Percentiles rank a stretch among this genome's conserved stretches.
phyloP scores from a whole-genome alignment of 257 asterid species.

The Petunia secreta region DNA sequence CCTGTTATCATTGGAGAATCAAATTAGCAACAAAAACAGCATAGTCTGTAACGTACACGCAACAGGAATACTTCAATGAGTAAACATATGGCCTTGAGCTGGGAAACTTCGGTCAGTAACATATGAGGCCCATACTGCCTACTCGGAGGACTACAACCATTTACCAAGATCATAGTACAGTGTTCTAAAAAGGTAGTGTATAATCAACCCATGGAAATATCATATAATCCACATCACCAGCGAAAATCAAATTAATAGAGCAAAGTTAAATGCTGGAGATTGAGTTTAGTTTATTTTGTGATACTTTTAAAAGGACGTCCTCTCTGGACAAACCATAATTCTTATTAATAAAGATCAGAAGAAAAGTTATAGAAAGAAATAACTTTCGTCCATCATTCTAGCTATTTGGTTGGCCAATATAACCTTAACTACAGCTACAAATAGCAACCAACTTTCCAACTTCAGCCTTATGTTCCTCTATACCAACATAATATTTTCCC shows the following conservation, averaged over 20 bases:
- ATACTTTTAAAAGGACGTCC: constrained; percentile 8
- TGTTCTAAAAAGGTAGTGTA: background rate
- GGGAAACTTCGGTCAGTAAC: background rate
- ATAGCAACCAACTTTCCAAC: background rate
- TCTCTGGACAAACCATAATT: background rate
- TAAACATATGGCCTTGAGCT: constrained; percentile 17
- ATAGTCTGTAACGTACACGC: background rate
- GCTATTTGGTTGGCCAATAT: background rate
- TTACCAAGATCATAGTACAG: background rate
- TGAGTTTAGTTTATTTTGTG: constrained; percentile 5
- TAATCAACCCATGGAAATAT: constrained; percentile 4
- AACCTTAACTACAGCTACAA: background rate
- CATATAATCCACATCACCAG: background rate
- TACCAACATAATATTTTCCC: constrained; percentile 7
- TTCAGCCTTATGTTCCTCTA: background rate
- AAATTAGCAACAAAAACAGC: constrained; percentile 31
- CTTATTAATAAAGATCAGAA: background rate
- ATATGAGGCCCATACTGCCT: constrained; percentile 8
- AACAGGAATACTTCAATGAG: background rate
- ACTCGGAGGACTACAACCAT: constrained; percentile 17
- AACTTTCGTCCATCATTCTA: background rate
- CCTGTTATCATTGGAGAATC: constrained; percentile 56
- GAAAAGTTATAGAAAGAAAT: background rate
- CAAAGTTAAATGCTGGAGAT: constrained; percentile 2
- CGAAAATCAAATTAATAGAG: background rate